phyloP scores from a whole-genome alignment of 108 stramenopile genomes.

The Cafeteria roenbergensis region DNA sequence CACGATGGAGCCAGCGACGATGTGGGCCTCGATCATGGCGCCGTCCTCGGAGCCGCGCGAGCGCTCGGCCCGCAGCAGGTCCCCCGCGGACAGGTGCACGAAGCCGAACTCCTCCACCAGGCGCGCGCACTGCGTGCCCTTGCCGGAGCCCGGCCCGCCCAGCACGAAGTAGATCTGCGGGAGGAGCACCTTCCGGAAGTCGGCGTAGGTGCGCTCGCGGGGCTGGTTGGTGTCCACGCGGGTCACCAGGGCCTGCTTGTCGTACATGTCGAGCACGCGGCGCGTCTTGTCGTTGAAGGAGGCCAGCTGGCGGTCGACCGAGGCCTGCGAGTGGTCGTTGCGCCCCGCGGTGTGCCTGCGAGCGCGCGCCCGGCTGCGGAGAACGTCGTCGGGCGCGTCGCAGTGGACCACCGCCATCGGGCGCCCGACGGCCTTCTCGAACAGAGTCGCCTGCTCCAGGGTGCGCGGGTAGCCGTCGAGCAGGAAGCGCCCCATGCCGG shows the following conservation, averaged over 20 bases:
- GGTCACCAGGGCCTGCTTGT: not conserved
- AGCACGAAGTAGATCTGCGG: conserved; percentile 30
- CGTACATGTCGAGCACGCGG: not conserved
- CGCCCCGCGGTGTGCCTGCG: too few relatives aligned
- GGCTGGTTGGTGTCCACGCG: too few relatives aligned
- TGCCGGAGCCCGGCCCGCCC: conserved; percentile 45
- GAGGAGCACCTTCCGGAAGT: not conserved
- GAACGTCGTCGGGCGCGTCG: too few relatives aligned
- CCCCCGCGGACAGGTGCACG: conserved; percentile 41
- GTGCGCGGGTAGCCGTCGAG: conserved; percentile 69
- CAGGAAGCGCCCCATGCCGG: conserved; percentile 60
- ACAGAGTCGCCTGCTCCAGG: conserved; percentile 53
- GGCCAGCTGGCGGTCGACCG: too few relatives aligned
- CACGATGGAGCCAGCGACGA: conserved; percentile 35
- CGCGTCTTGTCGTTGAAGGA: not conserved
- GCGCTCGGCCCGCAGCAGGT: conserved; percentile 38
- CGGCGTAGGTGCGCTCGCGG: not conserved
- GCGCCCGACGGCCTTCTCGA: conserved; percentile 54
- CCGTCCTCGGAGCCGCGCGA: conserved; percentile 28
- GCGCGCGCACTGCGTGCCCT: conserved; percentile 48
- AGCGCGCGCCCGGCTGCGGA: too few relatives aligned
- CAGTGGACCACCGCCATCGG: conserved; percentile 63
- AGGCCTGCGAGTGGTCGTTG: too few relatives aligned
- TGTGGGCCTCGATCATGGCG: conserved; percentile 26
- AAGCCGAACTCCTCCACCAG: conserved; percentile 31